Percentiles rank a stretch among this genome's conserved stretches.
These are phyloP conservation scores for Fusarium austroafricanum DNA, from an alignment of 2,329 filamentous ascomycete genomes.

Conservation along the genomic window DNA sequence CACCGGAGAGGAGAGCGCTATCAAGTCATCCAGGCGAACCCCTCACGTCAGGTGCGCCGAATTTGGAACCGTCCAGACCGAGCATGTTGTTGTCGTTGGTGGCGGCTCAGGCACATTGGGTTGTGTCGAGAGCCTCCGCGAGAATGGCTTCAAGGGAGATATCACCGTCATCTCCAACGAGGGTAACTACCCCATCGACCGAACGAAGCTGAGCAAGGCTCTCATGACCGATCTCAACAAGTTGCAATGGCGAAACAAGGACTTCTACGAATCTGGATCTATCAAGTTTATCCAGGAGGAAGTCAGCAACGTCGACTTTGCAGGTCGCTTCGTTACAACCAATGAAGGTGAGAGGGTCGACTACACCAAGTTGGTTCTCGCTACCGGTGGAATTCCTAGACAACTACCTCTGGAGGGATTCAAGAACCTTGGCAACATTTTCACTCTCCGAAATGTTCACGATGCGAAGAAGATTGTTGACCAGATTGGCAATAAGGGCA, in stretches of 20 bases:
- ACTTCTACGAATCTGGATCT: slow-evolving; percentile 77
- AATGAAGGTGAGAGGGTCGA: slow-evolving; percentile 75
- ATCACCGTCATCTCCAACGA: slow-evolving; percentile 89
- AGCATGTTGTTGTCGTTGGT: slow-evolving; percentile 86
- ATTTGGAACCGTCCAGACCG: slow-evolving; percentile 58
- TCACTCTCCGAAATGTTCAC: slow-evolving; percentile 81
- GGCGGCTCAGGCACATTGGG: slow-evolving; percentile 88
- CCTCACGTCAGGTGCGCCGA: slow-evolving; percentile 79
- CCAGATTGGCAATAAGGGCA: slow-evolving; percentile 83
- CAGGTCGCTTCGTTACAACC: slow-evolving; percentile 77
- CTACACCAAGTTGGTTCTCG: slow-evolving; percentile 91
- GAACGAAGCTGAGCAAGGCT: slow-evolving; percentile 95
- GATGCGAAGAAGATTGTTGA: slow-evolving; percentile 81
- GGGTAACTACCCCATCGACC: slow-evolving; percentile 88
- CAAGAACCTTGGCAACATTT: slow-evolving; percentile 87
- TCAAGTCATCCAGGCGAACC: slow-evolving; percentile 80
- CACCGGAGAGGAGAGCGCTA: slow-evolving; percentile 78
- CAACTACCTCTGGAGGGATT: slow-evolving; percentile 85
- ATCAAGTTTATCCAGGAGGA: slow-evolving; percentile 70
- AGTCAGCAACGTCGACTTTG: slow-evolving; percentile 82
- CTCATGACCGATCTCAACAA: slow-evolving; percentile 84
- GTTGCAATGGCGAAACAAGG: slow-evolving; percentile 78
- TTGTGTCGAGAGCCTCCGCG: slow-evolving; percentile 83
- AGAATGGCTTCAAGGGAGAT: slow-evolving; percentile 80
- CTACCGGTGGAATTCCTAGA: slow-evolving; percentile 84